phyloP scores from a whole-genome alignment of 2,329 filamentous ascomycete species.

The Aureobasidium zeae region DNA sequence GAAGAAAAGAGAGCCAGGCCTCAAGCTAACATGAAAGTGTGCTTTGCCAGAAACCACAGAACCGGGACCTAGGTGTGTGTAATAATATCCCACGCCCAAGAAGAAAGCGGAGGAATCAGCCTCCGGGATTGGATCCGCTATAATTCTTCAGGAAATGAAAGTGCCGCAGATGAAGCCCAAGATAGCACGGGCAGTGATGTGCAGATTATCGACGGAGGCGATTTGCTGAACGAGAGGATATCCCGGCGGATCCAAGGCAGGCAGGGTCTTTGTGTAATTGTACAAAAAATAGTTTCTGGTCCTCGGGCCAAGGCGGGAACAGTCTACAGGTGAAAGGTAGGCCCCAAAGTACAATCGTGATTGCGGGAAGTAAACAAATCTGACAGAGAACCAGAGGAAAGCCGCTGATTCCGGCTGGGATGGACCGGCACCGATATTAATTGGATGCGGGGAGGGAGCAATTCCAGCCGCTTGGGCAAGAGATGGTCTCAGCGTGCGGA shows the following conservation, averaged over 20 bases:
- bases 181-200: conserved; percentile 1
- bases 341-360: conserved; percentile 8
- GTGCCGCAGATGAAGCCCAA: neutral
- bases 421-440: conserved; percentile 15
- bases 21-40: neutral
- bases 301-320: conserved; percentile 3
- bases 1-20: too few species aligned
- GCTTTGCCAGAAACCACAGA: neutral
- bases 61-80: neutral
- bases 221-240: conserved; percentile 10
- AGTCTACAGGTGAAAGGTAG: neutral
- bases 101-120: conserved; percentile 1
- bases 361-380: conserved; percentile 8
- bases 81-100: conserved; percentile 5
- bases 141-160: neutral
- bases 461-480: conserved; percentile 13
- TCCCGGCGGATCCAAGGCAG: conserved; percentile 12
- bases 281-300: too few species aligned
- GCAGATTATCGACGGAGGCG: conserved; percentile 2
- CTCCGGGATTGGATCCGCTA: neutral
- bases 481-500: conserved; percentile 10
- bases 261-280: too few species aligned
- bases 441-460: conserved; percentile 14
- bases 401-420: conserved; percentile 9
- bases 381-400: neutral